phyloP scores from a whole-genome alignment of 23 red algal genomes.

The Gracilariopsis chorda region DNA sequence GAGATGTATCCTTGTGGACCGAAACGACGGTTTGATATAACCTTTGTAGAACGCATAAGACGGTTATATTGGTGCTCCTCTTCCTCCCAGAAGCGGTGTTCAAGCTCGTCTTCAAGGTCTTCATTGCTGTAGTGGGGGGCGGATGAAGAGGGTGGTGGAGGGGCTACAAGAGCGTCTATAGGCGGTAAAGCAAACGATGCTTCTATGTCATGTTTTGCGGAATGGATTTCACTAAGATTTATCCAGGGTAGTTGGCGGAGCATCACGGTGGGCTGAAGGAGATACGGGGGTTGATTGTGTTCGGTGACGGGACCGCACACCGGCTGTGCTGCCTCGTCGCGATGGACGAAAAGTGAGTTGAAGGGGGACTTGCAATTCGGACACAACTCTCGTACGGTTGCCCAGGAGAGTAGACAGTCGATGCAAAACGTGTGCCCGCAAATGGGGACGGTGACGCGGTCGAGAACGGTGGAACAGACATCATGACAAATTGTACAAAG shows the following conservation, averaged over 20 bases:
- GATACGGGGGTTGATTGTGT: not conserved
- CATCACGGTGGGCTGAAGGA: conserved; percentile 17
- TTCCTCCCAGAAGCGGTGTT: conserved; percentile 51
- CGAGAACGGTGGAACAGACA: not conserved
- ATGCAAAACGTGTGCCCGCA: conserved; percentile 53
- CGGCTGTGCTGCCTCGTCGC: not conserved
- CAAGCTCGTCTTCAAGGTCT: conserved; percentile 61
- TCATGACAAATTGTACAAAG: conserved; percentile 61
- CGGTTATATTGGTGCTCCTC: conserved; percentile 44
- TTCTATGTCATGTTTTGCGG: conserved; percentile 31
- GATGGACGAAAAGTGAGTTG: conserved; percentile 20
- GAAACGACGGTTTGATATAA: conserved; percentile 52
- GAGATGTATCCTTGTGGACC: conserved; percentile 52
- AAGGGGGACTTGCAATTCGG: conserved; percentile 61
- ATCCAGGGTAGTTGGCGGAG: conserved; percentile 41
- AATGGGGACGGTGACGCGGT: conserved; percentile 4
- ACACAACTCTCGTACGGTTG: conserved; percentile 40
- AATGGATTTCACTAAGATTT: conserved; percentile 1
- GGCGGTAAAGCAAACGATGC: conserved; percentile 24
- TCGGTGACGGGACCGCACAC: not conserved
- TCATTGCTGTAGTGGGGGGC: conserved; percentile 45
- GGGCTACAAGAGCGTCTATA: not conserved
- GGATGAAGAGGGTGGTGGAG: not conserved
- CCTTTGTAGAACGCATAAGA: conserved; percentile 32
- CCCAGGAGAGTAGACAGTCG: conserved; percentile 41